Evolutionary conservation across 2,329 filamentous ascomycete genomes (phyloP), one percentile per base, ranked within the genome.

Genomic region (Curvularia lunata): DNA sequence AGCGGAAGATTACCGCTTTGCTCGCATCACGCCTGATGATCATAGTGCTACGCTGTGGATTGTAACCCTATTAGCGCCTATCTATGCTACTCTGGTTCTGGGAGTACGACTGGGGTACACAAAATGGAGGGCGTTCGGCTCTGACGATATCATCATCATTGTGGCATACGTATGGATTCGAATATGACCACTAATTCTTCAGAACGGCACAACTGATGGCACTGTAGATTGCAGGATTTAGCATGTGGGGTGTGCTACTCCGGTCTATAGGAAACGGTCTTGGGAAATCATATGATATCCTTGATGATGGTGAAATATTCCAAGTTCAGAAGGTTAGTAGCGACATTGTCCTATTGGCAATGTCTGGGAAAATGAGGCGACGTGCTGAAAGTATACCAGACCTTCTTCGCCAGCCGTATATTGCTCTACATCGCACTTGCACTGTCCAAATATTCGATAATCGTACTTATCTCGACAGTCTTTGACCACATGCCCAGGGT

Each of bases 41-140:
- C 56, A 45, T 28, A 55, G 56, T 41, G 56, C 56, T n/a, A n/a
- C 21, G 12, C 34, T 59, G 18, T 59, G 56, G 56, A 34, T 56
- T 5, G 21, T n/a, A 21, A 19, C 52, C 16, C 13, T 59, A 19
- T 28, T 59, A 13, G 51, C 52, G 13, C 27, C 43, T 6, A 52
- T 56, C 4, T 59, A 56, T 30, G 19, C 56, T 19, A 23, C 48
- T 3, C 23, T 59, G 12, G 47, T 56, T 30, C 19, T 59, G 0
- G 37, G 41, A 40, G 18, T 59, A 9, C 56, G 52, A n/a, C 47
- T 59, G 3, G 40, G 47, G 5, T 59, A 41, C 21, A 47, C 28
- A 9, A 59, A 59, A 42, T 50, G 52, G 52, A 42, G 37, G 45
- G 52, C 52, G 13, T 30, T 52, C 12, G 30, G 25, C 10, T 21